Conservation (phyloP, 208 protist genomes). For the Jaenimonas drosophilae region DNA sequence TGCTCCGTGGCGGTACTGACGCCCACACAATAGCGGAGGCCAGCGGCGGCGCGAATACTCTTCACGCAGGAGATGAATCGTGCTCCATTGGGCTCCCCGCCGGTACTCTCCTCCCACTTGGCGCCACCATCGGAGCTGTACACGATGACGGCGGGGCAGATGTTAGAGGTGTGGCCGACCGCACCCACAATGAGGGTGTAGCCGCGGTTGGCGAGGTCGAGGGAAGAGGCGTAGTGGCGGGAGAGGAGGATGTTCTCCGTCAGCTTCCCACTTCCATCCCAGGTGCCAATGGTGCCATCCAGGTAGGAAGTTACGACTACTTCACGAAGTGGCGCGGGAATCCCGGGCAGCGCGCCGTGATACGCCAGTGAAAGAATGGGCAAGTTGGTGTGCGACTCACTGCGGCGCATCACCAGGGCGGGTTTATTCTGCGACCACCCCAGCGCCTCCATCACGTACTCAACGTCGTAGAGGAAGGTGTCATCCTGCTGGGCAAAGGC, state of each 20-base stretch:
- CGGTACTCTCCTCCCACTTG: conserved; percentile 66
- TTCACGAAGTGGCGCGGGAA: conserved; percentile 30
- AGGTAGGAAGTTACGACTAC: conserved; percentile 77
- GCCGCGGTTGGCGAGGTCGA: conserved; percentile 69
- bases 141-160: conserved; percentile 63
- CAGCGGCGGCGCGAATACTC: conserved; percentile 21
- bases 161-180: conserved; percentile 27
- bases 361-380: conserved; percentile 76
- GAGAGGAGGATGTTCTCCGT: conserved; percentile 68
- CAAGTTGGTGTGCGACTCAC: conserved; percentile 34
- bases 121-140: conserved; percentile 51
- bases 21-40: conserved; percentile 50
- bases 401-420: conserved; percentile 27
- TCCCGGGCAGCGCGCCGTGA: conserved; percentile 19
- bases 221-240: conserved; percentile 74
- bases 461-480: conserved; percentile 77
- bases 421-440: conserved; percentile 73
- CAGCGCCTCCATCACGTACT: conserved; percentile 82
- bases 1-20: conserved; percentile 27
- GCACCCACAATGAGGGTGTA: conserved; percentile 67
- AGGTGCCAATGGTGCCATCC: conserved; percentile 76
- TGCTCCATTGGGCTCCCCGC: conserved; percentile 56
- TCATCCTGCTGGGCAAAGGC: conserved; percentile 61
- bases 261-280: conserved; percentile 52
- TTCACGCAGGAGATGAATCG: conserved; percentile 70